These are phyloP conservation scores for Coemansia sp. DNA, from an alignment of 192 early-diverging fungal genomes.

Conservation along the genomic window DNA sequence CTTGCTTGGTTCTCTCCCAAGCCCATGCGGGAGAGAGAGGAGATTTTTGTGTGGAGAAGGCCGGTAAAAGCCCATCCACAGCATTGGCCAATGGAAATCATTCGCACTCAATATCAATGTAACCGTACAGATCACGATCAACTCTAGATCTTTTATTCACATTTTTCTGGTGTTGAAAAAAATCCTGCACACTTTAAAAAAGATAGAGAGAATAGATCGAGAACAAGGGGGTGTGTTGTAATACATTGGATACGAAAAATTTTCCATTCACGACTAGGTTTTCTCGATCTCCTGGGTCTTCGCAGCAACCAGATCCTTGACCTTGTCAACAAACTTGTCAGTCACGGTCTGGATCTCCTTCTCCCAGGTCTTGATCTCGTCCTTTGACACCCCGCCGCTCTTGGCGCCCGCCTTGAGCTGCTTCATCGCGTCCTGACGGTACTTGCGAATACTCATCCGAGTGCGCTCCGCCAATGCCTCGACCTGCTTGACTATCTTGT, in stretches of 20 bases:
- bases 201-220: neutral
- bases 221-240: neutral
- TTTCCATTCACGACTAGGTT: slow-evolving; percentile 1
- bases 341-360: slow-evolving; percentile 66
- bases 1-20: no score
- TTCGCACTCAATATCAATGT: no score
- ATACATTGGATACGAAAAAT: neutral
- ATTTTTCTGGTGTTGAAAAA: neutral
- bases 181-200: neutral
- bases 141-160: no score
- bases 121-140: no score
- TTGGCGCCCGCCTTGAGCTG: slow-evolving; percentile 68
- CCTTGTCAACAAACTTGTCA: slow-evolving; percentile 63
- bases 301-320: slow-evolving; percentile 65
- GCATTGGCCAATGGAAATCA: no score
- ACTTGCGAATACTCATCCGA: slow-evolving; percentile 64
- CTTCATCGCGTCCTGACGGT: slow-evolving; percentile 74
- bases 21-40: neutral
- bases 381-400: slow-evolving; percentile 51
- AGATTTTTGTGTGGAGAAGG: neutral
- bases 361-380: slow-evolving; percentile 59
- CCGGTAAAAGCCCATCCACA: neutral
- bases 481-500: slow-evolving; percentile 67
- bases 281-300: slow-evolving; percentile 70
- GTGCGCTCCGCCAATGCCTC: slow-evolving; percentile 64